Evolutionary conservation across 768 basidiomycete species (phyloP).

Genomic region (Trametes coccinea): DNA sequence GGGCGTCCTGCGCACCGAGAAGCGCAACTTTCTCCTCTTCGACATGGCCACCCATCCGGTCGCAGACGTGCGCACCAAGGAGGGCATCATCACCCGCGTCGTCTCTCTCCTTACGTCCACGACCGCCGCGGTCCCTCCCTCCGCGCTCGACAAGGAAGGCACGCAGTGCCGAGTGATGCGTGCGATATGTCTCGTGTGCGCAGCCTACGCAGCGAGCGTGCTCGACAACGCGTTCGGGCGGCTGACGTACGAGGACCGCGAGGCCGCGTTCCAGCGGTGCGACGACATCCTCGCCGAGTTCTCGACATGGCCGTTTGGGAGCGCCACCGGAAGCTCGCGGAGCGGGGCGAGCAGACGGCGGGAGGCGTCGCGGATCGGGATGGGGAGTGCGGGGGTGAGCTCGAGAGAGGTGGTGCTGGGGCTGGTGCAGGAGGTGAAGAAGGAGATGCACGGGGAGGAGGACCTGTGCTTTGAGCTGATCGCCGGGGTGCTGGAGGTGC

Average conservation of each 20-base stretch:
- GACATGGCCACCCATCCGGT: constrained; percentile 99
- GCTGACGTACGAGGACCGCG: constrained; percentile 89
- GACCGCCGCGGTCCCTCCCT: constrained; percentile 75
- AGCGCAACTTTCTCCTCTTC: constrained; percentile 97
- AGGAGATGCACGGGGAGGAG: constrained; percentile 66
- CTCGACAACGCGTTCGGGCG: constrained; percentile 92
- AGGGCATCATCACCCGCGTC: constrained; percentile 74
- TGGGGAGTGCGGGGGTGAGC: constrained; percentile 49
- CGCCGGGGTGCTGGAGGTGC: constrained; percentile 90
- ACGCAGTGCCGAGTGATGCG: constrained; percentile 79
- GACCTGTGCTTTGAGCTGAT: constrained; percentile 90
- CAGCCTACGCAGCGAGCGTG: constrained; percentile 93
- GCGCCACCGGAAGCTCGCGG: constrained; percentile 23
- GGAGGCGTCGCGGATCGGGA: constrained; percentile 50
- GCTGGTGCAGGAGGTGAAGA: constrained; percentile 69
- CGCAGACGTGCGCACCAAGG: constrained; percentile 89
- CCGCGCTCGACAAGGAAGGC: constrained; percentile 73
- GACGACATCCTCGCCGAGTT: constrained; percentile 96
- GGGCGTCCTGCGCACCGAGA: constrained; percentile 97
- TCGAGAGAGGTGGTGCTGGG: constrained; percentile 73
- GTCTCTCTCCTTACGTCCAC: constrained; percentile 79
- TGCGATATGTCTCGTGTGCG: constrained; percentile 83
- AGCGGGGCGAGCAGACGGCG: constrained; percentile 32
- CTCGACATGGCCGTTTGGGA: constrained; percentile 84
- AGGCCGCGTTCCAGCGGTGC: constrained; percentile 89